Evolutionary conservation across 2,329 filamentous ascomycete species (phyloP).

Genomic region (Arthrobotrys pseudoclavata): DNA sequence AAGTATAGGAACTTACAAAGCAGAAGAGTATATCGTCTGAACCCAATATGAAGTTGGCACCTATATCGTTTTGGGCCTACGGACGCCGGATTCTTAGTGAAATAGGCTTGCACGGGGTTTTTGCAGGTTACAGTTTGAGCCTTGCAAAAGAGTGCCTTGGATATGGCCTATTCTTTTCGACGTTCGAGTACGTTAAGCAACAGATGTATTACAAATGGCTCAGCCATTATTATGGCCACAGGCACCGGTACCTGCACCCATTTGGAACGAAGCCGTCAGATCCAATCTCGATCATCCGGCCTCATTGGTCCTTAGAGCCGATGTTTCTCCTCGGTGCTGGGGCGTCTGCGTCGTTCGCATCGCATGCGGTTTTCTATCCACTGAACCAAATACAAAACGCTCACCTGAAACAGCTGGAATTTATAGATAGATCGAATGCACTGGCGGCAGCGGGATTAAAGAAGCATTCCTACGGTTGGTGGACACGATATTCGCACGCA

Average conservation of each 20-base stretch:
- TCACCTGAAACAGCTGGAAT: constrained; percentile 80
- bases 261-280: constrained; percentile 44
- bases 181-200: constrained; percentile 81
- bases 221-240: constrained; percentile 76
- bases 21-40: constrained; percentile 64
- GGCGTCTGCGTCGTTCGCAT: constrained; percentile 76
- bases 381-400: constrained; percentile 78
- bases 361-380: constrained; percentile 79
- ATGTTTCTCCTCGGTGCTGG: constrained; percentile 79
- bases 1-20: constrained; percentile 44
- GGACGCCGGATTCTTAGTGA: constrained; percentile 76
- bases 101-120: constrained; percentile 79
- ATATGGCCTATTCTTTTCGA: constrained; percentile 71
- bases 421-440: constrained; percentile 75
- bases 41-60: not conserved
- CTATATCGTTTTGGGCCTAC: constrained; percentile 80
- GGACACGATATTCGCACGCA: constrained; percentile 76
- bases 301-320: constrained; percentile 82
- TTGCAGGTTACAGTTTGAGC: constrained; percentile 79
- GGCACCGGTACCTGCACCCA: constrained; percentile 66
- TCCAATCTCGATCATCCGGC: constrained; percentile 71
- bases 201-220: constrained; percentile 81
- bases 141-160: constrained; percentile 68
- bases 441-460: constrained; percentile 66
- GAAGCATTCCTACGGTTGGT: constrained; percentile 64